phyloP scores from a whole-genome alignment of 257 asterid species.

The Solanum bulbocastanum region DNA sequence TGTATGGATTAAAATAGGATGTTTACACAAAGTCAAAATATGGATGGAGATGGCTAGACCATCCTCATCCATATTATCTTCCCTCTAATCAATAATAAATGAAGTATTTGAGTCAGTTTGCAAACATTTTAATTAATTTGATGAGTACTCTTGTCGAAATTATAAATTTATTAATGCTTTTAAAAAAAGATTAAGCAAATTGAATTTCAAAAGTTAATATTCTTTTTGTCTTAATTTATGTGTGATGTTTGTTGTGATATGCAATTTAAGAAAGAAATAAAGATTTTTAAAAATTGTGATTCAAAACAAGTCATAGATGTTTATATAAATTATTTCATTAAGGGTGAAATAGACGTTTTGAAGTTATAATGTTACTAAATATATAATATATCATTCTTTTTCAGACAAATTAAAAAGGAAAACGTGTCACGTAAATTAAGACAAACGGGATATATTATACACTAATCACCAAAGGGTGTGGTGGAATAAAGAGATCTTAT shows the following conservation, averaged over 20 bases:
- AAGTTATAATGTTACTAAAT: neutral
- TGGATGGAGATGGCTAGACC: neutral
- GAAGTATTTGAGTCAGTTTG: neutral
- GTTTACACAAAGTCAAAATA: neutral
- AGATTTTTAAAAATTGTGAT: fast-evolving
- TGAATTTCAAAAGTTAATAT: neutral
- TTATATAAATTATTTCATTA: no score
- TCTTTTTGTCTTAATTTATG: neutral
- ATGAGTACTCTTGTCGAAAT: fast-evolving
- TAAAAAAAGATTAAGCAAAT: neutral
- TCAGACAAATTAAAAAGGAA: fast-evolving
- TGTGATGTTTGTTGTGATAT: neutral
- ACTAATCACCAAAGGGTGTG: neutral
- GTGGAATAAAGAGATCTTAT: neutral
- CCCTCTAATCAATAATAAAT: neutral
- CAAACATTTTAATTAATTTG: fast-evolving
- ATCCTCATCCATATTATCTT: neutral
- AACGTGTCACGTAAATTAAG: neutral
- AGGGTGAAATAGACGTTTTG: neutral
- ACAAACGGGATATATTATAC: neutral
- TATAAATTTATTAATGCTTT: neutral
- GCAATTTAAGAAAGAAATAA: no score
- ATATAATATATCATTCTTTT: neutral
- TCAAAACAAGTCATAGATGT: neutral
- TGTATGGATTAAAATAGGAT: neutral